A percentile compares a stretch with the other conserved stretches of the same genome.
These are phyloP conservation scores for Cytospora piceicola DNA, from an alignment of 2,329 filamentous ascomycete genomes.

Conservation along the genomic window DNA sequence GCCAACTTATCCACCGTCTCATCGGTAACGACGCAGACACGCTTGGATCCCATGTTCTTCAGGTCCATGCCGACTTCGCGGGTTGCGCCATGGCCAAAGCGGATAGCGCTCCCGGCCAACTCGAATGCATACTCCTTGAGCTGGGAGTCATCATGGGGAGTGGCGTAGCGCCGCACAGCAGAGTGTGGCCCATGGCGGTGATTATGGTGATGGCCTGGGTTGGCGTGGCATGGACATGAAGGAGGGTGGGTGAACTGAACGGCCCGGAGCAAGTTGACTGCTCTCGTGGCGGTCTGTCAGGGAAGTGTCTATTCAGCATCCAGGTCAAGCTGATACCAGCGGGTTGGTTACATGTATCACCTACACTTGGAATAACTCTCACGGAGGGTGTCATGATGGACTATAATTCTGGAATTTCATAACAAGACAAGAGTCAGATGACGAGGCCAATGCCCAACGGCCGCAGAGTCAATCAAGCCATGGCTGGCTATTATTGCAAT, in stretches of 20 bases:
- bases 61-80: slow-evolving; percentile 99
- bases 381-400: slow-evolving; percentile 40
- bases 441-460: background rate
- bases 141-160: slow-evolving; percentile 70
- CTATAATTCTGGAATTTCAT: background rate
- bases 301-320: background rate
- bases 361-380: slow-evolving; percentile 43
- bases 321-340: no score
- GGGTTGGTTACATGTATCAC: slow-evolving; percentile 25
- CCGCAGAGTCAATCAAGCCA: background rate
- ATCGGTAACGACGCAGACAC: slow-evolving; percentile 92
- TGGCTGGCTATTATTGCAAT: background rate
- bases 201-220: slow-evolving; percentile 77
- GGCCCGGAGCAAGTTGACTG: slow-evolving; percentile 78
- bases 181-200: slow-evolving; percentile 49
- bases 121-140: slow-evolving; percentile 98
- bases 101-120: slow-evolving; percentile 93
- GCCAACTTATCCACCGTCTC: slow-evolving; percentile 77
- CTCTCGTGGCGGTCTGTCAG: slow-evolving; percentile 61
- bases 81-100: slow-evolving; percentile 90
- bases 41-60: slow-evolving; percentile 83
- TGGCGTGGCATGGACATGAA: slow-evolving; percentile 89
- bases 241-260: slow-evolving; percentile 89
- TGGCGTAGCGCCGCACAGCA: slow-evolving; percentile 63
- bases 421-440: background rate